Base-by-base conservation (phyloP, 306 rosid species). In the Cucurbita ficifolia region DNA sequence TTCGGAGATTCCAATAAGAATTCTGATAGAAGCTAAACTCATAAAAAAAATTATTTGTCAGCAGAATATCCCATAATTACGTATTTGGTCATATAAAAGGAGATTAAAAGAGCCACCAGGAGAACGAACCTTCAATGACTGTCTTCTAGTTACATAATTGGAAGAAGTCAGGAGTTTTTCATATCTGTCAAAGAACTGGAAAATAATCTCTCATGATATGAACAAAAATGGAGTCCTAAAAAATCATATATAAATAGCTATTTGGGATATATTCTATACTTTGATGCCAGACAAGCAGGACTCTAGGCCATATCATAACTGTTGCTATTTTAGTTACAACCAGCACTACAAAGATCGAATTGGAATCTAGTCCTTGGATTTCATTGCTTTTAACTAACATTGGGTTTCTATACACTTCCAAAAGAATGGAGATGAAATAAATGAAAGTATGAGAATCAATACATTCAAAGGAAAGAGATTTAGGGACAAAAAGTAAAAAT, bases 101-200 rank as follows among this genome's bases (percentile, higher is more conserved):
- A 22, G 61, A 81, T 16, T 48, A 16, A 64, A 76, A 76, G 62
- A 70, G 38, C 24, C 69, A 35, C 60, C 43, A 67, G n/a, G 43
- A 75, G 73, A 86, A 83, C 86, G 59, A 38, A 94, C 99, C 99
- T 94, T 94, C 80, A 94, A 85, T 73, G 99, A 94, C 74, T 91
- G 99, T 79, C 97, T 88, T 83, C 96, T 89, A 68, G 99, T 94
- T 79, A 94, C 99, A 75, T 94, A 94, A 85, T 91, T 94, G 72
- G 97, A 51, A 79, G 99, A 94, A 48, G 84, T 85, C 88, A 94
- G 82, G 75, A 94, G 91, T 48, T 72, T 88, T 82, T 94, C 99
- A 46, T 87, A 94, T 57, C 80, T 82, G 81, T 89, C 91, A 75
- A 91, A 94, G 88, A 94, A 94, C 97, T 94, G 86, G 39, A 83